Percentiles rank a stretch among this genome's conserved stretches.
Evolutionary conservation across 768 basidiomycete species (phyloP).

Genomic region (Gloeopeniophorella convolvens): DNA sequence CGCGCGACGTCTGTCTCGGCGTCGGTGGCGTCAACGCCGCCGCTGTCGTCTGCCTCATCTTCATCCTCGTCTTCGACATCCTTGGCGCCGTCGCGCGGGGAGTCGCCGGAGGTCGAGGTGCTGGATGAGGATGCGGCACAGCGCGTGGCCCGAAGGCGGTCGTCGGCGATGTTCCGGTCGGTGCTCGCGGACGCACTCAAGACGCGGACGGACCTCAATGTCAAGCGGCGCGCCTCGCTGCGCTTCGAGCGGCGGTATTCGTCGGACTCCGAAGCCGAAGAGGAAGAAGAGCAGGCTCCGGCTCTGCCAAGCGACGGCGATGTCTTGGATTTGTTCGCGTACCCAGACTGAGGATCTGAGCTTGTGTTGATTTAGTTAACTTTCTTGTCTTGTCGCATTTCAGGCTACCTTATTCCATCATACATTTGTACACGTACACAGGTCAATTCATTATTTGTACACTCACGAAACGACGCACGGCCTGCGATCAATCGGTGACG

Average conservation of each 20-base stretch:
- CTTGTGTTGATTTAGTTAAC: too few species aligned
- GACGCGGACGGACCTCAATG: constrained; percentile 9
- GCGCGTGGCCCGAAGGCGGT: not conserved
- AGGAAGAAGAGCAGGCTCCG: not conserved
- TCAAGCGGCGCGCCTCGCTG: not conserved
- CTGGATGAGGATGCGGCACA: not conserved
- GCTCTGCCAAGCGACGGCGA: constrained; percentile 9
- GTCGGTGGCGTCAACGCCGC: constrained; percentile 6
- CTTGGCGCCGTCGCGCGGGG: not conserved
- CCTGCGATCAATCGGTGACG: too few species aligned
- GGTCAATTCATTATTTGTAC: too few species aligned
- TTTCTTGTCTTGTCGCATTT: too few species aligned
- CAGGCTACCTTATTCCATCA: too few species aligned
- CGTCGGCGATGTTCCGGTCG: constrained; percentile 1
- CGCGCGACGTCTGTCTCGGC: not conserved
- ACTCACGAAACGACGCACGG: too few species aligned
- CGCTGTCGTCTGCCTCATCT: not conserved
- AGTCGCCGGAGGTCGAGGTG: not conserved
- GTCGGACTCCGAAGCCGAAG: not conserved
- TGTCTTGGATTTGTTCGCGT: constrained; percentile 16
- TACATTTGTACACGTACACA: too few species aligned
- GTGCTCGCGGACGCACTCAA: constrained; percentile 13
- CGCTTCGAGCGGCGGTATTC: not conserved
- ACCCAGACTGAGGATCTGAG: too few species aligned
- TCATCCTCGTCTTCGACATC: not conserved